These are phyloP conservation scores for Chalciporus pseudorubinellus DNA, from an alignment of 768 basidiomycete species.

Conservation along the genomic window DNA sequence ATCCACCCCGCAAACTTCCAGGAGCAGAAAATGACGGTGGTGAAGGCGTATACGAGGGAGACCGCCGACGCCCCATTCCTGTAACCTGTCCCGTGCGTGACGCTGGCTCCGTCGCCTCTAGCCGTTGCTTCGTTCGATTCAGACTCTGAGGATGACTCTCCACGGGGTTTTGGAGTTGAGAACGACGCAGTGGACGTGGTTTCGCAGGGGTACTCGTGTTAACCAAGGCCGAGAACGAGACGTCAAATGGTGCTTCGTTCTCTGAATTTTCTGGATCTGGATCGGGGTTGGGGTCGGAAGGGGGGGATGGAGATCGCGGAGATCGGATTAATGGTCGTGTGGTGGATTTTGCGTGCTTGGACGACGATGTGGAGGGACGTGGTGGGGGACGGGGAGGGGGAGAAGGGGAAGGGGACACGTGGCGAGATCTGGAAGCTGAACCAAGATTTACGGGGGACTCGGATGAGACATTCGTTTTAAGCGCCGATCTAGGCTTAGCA, in stretches of 20 bases:
- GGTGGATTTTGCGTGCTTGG: neutral
- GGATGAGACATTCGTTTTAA: neutral
- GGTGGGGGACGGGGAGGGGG: neutral
- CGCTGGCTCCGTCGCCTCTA: too few relatives aligned
- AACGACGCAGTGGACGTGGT: conserved; percentile 9
- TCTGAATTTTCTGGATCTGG: neutral
- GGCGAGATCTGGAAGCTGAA: neutral
- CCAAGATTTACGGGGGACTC: neutral
- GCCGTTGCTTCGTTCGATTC: too few relatives aligned
- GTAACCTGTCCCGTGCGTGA: neutral
- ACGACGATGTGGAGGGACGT: neutral
- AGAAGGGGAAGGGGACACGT: neutral
- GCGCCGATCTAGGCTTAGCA: too few relatives aligned
- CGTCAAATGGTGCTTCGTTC: conserved; percentile 13
- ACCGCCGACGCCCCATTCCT: conserved; percentile 1
- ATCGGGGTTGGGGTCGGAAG: conserved; percentile 11
- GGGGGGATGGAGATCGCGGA: conserved; percentile 7
- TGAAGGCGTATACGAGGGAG: conserved; percentile 19
- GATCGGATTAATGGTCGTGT: neutral
- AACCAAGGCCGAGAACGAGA: conserved; percentile 23
- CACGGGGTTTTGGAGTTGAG: neutral
- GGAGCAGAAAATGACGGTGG: conserved; percentile 13
- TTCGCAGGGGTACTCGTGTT: conserved; percentile 32
- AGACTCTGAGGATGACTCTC: too few relatives aligned
- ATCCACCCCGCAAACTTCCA: neutral